Evolutionary conservation across 305 asterid species (phyloP).

Genomic region (Andrographis paniculata): DNA sequence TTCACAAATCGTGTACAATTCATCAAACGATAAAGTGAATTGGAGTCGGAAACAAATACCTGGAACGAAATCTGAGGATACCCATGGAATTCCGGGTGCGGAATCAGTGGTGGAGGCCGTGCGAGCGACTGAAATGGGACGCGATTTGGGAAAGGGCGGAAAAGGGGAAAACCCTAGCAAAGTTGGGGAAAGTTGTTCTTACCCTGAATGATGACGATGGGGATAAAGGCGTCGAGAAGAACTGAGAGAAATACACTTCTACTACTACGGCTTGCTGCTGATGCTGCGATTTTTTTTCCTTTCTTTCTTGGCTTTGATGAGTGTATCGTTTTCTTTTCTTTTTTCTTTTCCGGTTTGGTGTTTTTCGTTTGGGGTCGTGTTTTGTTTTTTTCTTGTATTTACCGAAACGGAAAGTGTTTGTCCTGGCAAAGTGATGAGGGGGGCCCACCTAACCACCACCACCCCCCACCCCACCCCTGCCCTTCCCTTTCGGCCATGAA

Average conservation of each 20-base stretch:
- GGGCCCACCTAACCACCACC: slow-evolving; percentile 2
- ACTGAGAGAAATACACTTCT: background rate
- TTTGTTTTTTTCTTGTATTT: background rate
- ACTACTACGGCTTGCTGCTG: background rate
- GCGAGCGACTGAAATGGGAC: background rate
- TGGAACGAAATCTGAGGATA: slow-evolving; percentile 10
- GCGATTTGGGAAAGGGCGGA: slow-evolving; percentile 2
- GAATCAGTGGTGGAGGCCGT: background rate
- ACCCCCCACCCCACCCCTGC: background rate
- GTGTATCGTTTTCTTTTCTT: no score
- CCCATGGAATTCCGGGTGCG: background rate
- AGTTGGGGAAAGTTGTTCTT: slow-evolving; percentile 16
- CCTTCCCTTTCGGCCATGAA: background rate
- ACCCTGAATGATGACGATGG: slow-evolving; percentile 17
- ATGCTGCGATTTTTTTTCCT: background rate
- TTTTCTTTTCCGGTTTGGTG: background rate
- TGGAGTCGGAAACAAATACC: background rate
- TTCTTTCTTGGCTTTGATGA: background rate
- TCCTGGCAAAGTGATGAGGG: background rate
- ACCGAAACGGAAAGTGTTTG: background rate
- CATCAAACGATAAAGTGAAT: no score
- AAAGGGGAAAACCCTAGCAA: slow-evolving; percentile 18
- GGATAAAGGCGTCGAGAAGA: slow-evolving; percentile 17
- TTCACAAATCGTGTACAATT: no score
- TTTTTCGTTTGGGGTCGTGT: background rate